Percentiles rank a stretch among this genome's conserved stretches.
Evolutionary conservation across 1,139 yeast genomes (phyloP).

Genomic region (Suhomyces taliae): DNA sequence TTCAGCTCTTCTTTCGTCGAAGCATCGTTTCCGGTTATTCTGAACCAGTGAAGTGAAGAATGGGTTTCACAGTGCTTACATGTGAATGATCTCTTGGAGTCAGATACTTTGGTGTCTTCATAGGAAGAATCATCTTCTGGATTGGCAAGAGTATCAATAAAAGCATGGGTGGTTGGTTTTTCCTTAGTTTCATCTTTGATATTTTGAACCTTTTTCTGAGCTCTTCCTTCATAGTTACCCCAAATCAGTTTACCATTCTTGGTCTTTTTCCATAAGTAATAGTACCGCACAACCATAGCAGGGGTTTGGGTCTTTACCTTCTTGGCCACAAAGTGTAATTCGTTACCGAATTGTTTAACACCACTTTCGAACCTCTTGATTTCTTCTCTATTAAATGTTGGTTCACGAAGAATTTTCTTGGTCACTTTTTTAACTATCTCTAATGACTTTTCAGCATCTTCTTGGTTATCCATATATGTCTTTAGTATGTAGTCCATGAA

Average conservation of each 20-base stretch:
- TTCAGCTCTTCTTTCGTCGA: conserved; percentile 16
- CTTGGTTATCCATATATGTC: conserved; percentile 51
- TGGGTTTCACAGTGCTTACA: conserved; percentile 67
- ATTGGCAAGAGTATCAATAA: conserved; percentile 50
- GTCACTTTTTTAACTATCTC: conserved; percentile 43
- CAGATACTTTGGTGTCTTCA: conserved; percentile 48
- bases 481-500: conserved; percentile 72
- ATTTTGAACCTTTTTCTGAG: conserved; percentile 50
- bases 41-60: conserved; percentile 63
- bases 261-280: conserved; percentile 90
- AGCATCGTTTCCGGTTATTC: conserved; percentile 64
- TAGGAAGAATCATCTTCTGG: conserved; percentile 72
- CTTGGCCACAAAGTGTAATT: conserved; percentile 69
- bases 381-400: conserved; percentile 68
- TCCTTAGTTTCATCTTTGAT: conserved; percentile 30
- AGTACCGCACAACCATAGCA: conserved; percentile 79
- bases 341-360: conserved; percentile 74
- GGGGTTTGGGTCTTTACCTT: conserved; percentile 69
- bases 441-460: conserved; percentile 51
- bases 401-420: conserved; percentile 65
- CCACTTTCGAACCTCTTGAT: conserved; percentile 71
- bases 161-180: conserved; percentile 15
- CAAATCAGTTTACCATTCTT: conserved; percentile 71
- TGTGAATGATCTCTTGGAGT: conserved; percentile 37
- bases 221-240: conserved; percentile 80